A percentile compares a stretch with the other conserved stretches of the same genome.
phyloP scores from a whole-genome alignment of 306 rosid genomes.

The Acacia melanoxylon region DNA sequence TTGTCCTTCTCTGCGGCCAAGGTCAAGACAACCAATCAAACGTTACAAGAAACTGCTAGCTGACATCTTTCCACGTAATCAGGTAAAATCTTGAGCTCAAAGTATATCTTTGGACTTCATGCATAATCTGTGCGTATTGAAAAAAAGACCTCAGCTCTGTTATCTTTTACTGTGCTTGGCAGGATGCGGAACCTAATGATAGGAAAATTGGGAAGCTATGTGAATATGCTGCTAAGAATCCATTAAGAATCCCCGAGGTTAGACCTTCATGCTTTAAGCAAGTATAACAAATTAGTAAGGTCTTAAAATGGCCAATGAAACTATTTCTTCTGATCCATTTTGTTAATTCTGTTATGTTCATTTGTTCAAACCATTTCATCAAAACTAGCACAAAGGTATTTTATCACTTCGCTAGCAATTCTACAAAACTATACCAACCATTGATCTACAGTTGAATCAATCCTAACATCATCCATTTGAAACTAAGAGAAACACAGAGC shows the following conservation, averaged over 20 bases:
- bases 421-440: no score
- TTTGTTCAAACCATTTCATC: not conserved
- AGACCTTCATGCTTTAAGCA: not conserved
- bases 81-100: constrained; percentile 57
- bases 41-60: constrained; percentile 88
- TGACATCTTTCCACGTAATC: constrained; percentile 80
- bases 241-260: constrained; percentile 55
- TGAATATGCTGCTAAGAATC: constrained; percentile 53
- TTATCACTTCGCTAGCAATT: no score
- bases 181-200: constrained; percentile 50
- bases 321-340: not conserved
- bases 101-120: not conserved
- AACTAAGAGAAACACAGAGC: no score
- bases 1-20: constrained; percentile 88
- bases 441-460: no score
- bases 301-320: constrained; percentile 10
- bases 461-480: no score
- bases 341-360: not conserved
- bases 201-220: constrained; percentile 56
- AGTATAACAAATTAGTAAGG: constrained; percentile 12
- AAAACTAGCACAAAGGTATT: not conserved
- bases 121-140: not conserved
- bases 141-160: constrained; percentile 17
- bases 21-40: constrained; percentile 94
- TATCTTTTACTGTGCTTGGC: constrained; percentile 30